Percentiles rank a stretch among this genome's conserved stretches.
Evolutionary conservation across 805 yeast species (phyloP).

Genomic region (Debaryomyces maramus): DNA sequence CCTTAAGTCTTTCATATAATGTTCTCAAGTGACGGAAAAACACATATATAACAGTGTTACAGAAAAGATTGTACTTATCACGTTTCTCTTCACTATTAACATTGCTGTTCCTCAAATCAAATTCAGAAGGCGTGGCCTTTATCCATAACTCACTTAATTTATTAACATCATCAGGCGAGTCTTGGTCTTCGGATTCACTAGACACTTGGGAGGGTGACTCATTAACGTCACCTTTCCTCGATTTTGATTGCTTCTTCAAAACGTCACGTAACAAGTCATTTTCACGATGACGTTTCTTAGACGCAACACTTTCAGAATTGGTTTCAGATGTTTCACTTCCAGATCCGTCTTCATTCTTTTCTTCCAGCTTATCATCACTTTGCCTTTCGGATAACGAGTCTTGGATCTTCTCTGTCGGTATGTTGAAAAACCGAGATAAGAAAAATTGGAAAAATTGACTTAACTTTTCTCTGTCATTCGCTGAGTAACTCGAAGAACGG

Average conservation of each 20-base stretch:
- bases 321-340: slow-evolving; percentile 14
- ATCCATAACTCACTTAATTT: slow-evolving; percentile 46
- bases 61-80: slow-evolving; percentile 72
- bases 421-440: slow-evolving; percentile 67
- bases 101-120: slow-evolving; percentile 26
- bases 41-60: slow-evolving; percentile 84
- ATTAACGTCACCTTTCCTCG: slow-evolving; percentile 34
- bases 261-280: slow-evolving; percentile 61
- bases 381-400: slow-evolving; percentile 3
- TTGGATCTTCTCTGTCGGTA: slow-evolving; percentile 47
- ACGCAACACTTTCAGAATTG: slow-evolving; percentile 16
- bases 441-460: slow-evolving; percentile 70
- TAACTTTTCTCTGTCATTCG: slow-evolving; percentile 75
- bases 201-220: slow-evolving; percentile 27
- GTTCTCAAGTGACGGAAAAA: slow-evolving; percentile 85
- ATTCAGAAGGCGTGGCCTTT: slow-evolving; percentile 33
- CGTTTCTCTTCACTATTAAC: slow-evolving; percentile 37
- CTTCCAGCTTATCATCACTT: neutral
- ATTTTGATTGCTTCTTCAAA: slow-evolving; percentile 50
- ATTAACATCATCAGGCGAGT: slow-evolving; percentile 30
- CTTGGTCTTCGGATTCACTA: slow-evolving; percentile 35
- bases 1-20: slow-evolving; percentile 74
- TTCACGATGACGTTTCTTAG: slow-evolving; percentile 54
- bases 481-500: slow-evolving; percentile 72
- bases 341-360: slow-evolving; percentile 7